Base-by-base conservation (phyloP, 257 asterid species). In the Salvia miltiorrhiza region DNA sequence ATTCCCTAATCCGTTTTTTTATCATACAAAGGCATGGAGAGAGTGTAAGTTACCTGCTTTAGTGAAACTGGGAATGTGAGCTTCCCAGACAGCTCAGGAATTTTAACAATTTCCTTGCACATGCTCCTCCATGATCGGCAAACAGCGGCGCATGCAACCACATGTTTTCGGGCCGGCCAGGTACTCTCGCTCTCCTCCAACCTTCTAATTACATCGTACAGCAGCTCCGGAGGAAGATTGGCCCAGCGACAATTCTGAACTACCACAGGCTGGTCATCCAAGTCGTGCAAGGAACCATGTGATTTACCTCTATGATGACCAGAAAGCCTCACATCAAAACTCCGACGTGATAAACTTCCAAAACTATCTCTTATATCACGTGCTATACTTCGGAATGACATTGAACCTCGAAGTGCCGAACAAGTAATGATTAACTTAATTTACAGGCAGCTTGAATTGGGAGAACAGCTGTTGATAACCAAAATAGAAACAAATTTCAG, bases 301-400 rank as follows among this genome's bases (percentile, higher is more conserved):
- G 97, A 88, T 76, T 84, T 88, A 20, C 94, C 97, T 19, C 93
- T 81, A 67, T 83, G 84, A 74, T 90, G 96, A 60, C 92, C 83
- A 4, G 89, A 39, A 35, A 92, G 64, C 80, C 91, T 82, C 72
- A 88, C 86, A 73, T 85, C 95, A 59, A 90, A 90, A 77, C 93
- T 77, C 37, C 98, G 78, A 65, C 96, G 78, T 13, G 98, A 92
- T 76, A 92, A 77, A 79, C 96, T 93, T 69, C 98, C 98, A 45
- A 92, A 74, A 80, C 97, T 81, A 61, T 81, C 97, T 73, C 97
- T 85, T 69, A 92, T 85, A 70, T 93, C 98, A 13, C 85, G 85
- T 43, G 95, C 98, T 81, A 93, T 85, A 69, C 93, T 90, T 71
- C 98, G 87, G 80, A 93, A 93, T 21, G 97, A 90, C 98, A 93